Conservation (phyloP, 2,329 filamentous ascomycete species). For the Pseudogymnoascus sp. region DNA sequence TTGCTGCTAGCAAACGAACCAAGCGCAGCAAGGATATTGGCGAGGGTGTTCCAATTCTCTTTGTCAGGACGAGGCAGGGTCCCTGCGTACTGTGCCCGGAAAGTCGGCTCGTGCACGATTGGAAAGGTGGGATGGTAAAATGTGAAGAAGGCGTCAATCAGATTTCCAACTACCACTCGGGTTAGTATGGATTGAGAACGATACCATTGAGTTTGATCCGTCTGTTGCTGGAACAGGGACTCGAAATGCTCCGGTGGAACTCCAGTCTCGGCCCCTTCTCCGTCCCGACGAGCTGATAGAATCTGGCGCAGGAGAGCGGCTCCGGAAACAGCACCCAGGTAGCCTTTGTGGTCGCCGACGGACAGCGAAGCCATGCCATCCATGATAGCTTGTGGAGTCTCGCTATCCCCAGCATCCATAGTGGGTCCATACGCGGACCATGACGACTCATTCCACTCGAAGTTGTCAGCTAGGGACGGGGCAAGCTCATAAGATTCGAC, state of each 20-base stretch:
- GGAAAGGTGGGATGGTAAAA: constrained; percentile 38
- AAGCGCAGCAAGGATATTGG: constrained; percentile 16
- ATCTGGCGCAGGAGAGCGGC: constrained; percentile 14
- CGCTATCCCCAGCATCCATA: background rate
- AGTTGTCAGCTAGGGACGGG: constrained; percentile 4
- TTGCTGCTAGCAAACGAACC: constrained; percentile 16
- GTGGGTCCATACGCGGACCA: background rate
- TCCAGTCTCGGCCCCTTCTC: background rate
- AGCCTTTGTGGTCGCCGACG: constrained; percentile 14
- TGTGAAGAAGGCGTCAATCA: constrained; percentile 33
- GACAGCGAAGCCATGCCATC: constrained; percentile 18
- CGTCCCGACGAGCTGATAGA: background rate
- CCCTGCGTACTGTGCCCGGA: constrained; percentile 27
- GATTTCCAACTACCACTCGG: constrained; percentile 18
- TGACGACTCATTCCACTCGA: constrained; percentile 8
- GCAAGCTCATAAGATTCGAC: constrained; percentile 5
- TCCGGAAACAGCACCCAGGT: constrained; percentile 16
- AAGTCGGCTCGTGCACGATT: constrained; percentile 36
- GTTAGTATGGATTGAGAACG: constrained; percentile 5
- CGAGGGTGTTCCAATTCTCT: constrained; percentile 16
- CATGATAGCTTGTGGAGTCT: constrained; percentile 9
- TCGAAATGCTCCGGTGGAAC: background rate
- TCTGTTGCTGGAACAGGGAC: constrained; percentile 5
- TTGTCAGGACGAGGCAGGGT: constrained; percentile 13
- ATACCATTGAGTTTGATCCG: constrained; percentile 1